Evolutionary conservation across 1,284 basidiomycete species (phyloP).

Genomic region (Cryptococcus sp.): DNA sequence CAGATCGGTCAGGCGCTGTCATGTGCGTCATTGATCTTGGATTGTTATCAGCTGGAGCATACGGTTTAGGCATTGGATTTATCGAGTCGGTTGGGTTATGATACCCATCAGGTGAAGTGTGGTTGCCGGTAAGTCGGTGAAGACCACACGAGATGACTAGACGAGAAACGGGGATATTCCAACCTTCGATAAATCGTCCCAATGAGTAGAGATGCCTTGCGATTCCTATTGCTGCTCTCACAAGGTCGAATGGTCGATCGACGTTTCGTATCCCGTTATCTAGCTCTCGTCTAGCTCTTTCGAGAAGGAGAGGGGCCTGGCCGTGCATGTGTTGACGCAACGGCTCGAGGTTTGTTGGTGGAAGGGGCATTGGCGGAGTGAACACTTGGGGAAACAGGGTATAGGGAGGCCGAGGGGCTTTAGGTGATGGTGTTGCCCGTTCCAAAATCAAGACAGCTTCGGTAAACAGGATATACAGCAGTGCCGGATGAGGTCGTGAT

Average conservation of each 20-base stretch:
- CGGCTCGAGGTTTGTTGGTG: constrained; percentile 4
- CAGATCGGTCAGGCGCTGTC: background rate
- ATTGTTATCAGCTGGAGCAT: constrained; percentile 14
- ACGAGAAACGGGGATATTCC: constrained; percentile 29
- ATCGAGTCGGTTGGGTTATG: background rate
- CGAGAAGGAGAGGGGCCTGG: constrained; percentile 14
- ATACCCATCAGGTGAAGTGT: constrained; percentile 13
- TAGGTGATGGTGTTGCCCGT: constrained; percentile 11
- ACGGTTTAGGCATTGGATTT: constrained; percentile 14
- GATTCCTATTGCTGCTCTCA: constrained; percentile 29
- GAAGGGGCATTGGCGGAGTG: constrained; percentile 7
- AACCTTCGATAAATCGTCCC: constrained; percentile 36
- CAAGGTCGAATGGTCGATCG: constrained; percentile 33
- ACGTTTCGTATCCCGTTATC: constrained; percentile 27
- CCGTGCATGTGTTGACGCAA: constrained; percentile 21
- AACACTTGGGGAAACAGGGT: constrained; percentile 12
- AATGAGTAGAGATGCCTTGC: constrained; percentile 23
- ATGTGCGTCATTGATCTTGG: constrained; percentile 5
- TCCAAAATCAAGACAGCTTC: constrained; percentile 27
- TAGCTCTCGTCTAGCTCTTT: constrained; percentile 25
- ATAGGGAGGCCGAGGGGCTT: constrained; percentile 9
- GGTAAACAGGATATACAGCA: constrained; percentile 36
- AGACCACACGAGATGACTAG: constrained; percentile 33
- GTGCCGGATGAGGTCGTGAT: constrained; percentile 31
- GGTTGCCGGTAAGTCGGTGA: constrained; percentile 25